These are phyloP conservation scores for Brassica juncea DNA, from an alignment of 345 rosid species.

Conservation along the genomic window DNA sequence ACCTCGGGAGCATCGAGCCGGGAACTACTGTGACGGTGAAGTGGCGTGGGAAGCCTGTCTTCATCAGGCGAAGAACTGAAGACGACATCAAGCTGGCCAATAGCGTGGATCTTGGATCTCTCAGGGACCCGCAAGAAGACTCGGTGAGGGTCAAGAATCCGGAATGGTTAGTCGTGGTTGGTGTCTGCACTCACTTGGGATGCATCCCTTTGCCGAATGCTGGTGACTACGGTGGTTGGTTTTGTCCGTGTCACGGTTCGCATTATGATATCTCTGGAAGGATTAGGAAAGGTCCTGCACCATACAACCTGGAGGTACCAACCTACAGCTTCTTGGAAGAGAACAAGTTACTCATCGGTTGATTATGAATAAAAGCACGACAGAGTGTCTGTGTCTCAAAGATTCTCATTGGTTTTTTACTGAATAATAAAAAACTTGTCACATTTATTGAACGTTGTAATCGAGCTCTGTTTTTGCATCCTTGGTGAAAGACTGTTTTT, in stretches of 20 bases:
- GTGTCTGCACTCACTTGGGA: conserved; percentile 53
- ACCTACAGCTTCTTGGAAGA: conserved; percentile 85
- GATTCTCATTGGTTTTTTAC: conserved; percentile 24
- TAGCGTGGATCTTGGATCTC: conserved; percentile 73
- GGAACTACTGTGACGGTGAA: conserved; percentile 91
- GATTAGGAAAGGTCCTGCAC: conserved; percentile 97
- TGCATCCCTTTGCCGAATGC: conserved; percentile 84
- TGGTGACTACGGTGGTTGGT: conserved; percentile 97
- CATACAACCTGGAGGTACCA: conserved; percentile 89
- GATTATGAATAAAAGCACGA: conserved; percentile 28
- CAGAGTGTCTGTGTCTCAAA: neutral
- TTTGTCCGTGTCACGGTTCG: conserved; percentile 96
- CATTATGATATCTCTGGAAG: conserved; percentile 94
- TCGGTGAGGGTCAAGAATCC: conserved; percentile 78
- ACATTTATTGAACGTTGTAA: conserved; percentile 27
- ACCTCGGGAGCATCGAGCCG: conserved; percentile 86
- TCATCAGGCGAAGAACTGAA: conserved; percentile 86
- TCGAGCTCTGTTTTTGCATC: neutral
- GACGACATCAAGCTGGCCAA: conserved; percentile 87
- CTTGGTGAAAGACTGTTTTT: conserved; percentile 13
- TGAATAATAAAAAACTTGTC: conserved; percentile 34
- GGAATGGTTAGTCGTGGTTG: conserved; percentile 86
- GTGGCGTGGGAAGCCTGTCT: conserved; percentile 99
- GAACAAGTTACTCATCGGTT: conserved; percentile 79
- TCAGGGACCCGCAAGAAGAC: conserved; percentile 87